phyloP scores from a whole-genome alignment of 192 early-diverging fungal genomes.

The Fimicolochytrium jonesii region DNA sequence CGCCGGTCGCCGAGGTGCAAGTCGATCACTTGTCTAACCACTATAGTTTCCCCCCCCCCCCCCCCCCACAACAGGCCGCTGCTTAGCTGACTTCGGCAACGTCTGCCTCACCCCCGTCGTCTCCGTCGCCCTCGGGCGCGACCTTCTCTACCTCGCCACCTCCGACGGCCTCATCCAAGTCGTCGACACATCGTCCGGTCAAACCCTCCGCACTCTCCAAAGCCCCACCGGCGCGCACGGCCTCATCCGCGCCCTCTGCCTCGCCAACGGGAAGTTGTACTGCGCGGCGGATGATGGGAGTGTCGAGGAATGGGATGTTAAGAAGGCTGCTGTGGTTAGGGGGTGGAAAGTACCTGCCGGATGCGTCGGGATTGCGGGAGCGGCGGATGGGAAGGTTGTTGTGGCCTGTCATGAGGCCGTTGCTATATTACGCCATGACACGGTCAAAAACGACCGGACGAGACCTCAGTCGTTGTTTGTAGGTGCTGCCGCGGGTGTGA shows the following conservation, averaged over 20 bases:
- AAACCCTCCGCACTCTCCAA: slow-evolving; percentile 26
- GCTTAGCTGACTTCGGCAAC: neutral
- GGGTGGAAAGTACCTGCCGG: slow-evolving; percentile 6
- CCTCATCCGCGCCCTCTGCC: slow-evolving; percentile 21
- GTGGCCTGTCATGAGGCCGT: slow-evolving; percentile 27
- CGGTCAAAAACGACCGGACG: slow-evolving; percentile 5
- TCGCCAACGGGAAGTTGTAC: slow-evolving; percentile 33
- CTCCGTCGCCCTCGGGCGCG: slow-evolving; percentile 22
- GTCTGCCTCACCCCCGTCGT: neutral
- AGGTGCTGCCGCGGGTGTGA: no score
- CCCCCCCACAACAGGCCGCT: neutral
- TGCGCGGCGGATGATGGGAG: slow-evolving; percentile 29
- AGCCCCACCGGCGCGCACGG: slow-evolving; percentile 15
- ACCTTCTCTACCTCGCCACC: slow-evolving; percentile 26
- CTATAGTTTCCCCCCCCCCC: no score
- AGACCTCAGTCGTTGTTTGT: no score
- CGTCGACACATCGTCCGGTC: slow-evolving; percentile 30
- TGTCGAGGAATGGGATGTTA: slow-evolving; percentile 48
- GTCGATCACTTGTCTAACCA: no score
- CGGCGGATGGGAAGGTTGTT: slow-evolving; percentile 10
- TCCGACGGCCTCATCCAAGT: slow-evolving; percentile 31
- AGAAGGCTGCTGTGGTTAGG: slow-evolving; percentile 18
- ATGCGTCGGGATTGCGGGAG: slow-evolving; percentile 13
- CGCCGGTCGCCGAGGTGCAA: no score
- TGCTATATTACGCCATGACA: slow-evolving; percentile 32